Base-by-base conservation (phyloP, 495 filamentous ascomycete species). In the Aspergillus incahuasiensis region DNA sequence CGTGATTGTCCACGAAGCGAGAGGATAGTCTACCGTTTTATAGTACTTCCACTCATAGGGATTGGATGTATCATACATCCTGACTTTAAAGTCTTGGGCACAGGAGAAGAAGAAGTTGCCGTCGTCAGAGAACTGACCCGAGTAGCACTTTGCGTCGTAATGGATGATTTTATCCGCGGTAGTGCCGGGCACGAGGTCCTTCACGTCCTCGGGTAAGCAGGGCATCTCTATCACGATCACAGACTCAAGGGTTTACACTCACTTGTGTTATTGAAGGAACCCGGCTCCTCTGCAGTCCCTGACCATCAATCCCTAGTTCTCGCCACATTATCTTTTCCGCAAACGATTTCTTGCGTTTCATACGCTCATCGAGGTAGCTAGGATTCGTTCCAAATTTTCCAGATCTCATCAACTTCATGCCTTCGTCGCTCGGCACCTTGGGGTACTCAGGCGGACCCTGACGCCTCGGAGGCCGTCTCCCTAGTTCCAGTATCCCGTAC, bases 31-130 rank as follows among this genome's bases (percentile, higher is more conserved):
- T 9, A 92, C 90, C 0, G 89, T 92, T 71, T 97, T 97, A 73
- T 97, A 97, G 67, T 96, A 91, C 63, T 86, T 86, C 94, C 94
- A 98, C 50, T 89, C 82, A 66, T 92, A 95, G 0, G 94, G 94
- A 55, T 97, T 96, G 1, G 90, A 95, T 0, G 94, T 97, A 66
- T 98, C 94, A 67, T 97, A 98, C 88, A 98, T 91, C 19, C 92
- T 86, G 13, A 98, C 90, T 52, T 82, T 84, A 71, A 94, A 96
- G 67, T 98, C 92, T 67, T 97, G 92, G 20, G 85, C 86, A 61
- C 88, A 92, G n/a, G 86, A 86, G 68, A 96, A 98, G 70, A 96
- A 98, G 73, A 97, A 97, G 73, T 96, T 96, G 6, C 94, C 94
- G 61, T 98, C 94, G 51, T 92, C 87, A 0, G 90, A 95, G 66